Evolutionary conservation across 805 yeast species (phyloP).

Genomic region (Spathaspora arborariae): DNA sequence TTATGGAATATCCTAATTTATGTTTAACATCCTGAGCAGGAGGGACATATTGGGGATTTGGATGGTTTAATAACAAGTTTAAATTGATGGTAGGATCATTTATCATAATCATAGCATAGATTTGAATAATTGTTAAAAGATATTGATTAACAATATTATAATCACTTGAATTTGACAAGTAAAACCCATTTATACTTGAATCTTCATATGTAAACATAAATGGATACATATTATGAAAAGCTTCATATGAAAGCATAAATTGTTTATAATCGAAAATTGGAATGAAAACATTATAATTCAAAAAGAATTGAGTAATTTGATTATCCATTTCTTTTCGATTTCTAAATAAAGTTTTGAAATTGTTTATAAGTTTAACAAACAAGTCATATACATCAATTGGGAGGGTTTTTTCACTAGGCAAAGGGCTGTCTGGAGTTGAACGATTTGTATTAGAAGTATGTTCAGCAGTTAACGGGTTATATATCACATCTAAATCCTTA

Average conservation of each 20-base stretch:
- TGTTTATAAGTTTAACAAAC: constrained; percentile 41
- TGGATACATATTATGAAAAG: constrained; percentile 45
- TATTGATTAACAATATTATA: constrained; percentile 39
- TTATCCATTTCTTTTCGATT: constrained; percentile 41
- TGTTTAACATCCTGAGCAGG: constrained; percentile 20
- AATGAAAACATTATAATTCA: constrained; percentile 49
- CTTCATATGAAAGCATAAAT: constrained; percentile 50
- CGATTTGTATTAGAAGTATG: constrained; percentile 6
- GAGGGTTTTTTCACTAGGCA: constrained; percentile 11
- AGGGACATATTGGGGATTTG: constrained; percentile 26
- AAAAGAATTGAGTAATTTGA: constrained; percentile 45
- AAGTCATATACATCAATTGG: constrained; percentile 41
- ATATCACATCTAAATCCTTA: constrained; percentile 34
- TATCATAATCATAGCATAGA: constrained; percentile 51
- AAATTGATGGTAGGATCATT: constrained; percentile 45
- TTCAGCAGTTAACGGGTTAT: constrained; percentile 36
- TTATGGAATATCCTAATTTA: constrained; percentile 17
- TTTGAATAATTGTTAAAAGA: constrained; percentile 43
- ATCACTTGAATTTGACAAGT: constrained; percentile 42
- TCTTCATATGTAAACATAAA: constrained; percentile 45
- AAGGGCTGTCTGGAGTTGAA: background rate
- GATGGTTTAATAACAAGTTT: constrained; percentile 36
- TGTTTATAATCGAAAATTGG: constrained; percentile 53
- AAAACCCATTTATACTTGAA: constrained; percentile 45
- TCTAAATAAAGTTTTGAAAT: constrained; percentile 37